Percentiles rank a stretch among this genome's conserved stretches.
Conservation (phyloP, 2,329 filamentous ascomycete species). For the Phialophora chinensis region DNA sequence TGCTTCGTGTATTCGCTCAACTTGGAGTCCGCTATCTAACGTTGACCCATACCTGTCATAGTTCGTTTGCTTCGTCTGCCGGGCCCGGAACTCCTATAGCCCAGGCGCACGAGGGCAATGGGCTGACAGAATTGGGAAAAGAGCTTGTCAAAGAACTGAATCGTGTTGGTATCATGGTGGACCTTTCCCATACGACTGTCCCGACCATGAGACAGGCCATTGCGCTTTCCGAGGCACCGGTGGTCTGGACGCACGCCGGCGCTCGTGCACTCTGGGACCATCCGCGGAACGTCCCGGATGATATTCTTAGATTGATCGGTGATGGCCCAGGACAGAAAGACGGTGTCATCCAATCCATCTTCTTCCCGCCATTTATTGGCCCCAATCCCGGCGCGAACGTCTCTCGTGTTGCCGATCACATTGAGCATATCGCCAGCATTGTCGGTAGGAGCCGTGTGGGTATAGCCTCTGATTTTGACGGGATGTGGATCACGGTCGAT, state of each 20-base stretch:
- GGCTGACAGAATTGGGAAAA: conserved; percentile 37
- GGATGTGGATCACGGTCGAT: conserved; percentile 60
- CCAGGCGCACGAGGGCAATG: conserved; percentile 28
- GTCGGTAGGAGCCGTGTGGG: conserved; percentile 47
- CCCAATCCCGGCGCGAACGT: conserved; percentile 20
- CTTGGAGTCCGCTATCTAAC: conserved; percentile 40
- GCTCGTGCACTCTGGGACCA: conserved; percentile 43
- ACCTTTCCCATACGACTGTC: conserved; percentile 41
- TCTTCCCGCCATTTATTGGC: conserved; percentile 42
- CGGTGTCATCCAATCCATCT: conserved; percentile 50
- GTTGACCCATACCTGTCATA: conserved; percentile 42
- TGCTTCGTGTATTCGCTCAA: conserved; percentile 38
- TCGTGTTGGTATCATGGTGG: conserved; percentile 42
- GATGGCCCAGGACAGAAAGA: conserved; percentile 42
- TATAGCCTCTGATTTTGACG: conserved; percentile 46
- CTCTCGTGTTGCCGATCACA: conserved; percentile 47
- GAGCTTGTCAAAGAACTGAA: conserved; percentile 42
- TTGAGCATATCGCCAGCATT: conserved; percentile 43
- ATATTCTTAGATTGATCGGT: conserved; percentile 46
- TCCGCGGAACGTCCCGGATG: conserved; percentile 52
- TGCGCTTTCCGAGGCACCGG: conserved; percentile 38
- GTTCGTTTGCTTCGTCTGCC: conserved; percentile 41
- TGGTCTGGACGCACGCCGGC: conserved; percentile 43
- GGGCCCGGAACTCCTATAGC: conserved; percentile 29
- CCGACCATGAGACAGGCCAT: conserved; percentile 41